Base-by-base conservation (phyloP, 2,329 filamentous ascomycete species). In the Fusarium piperis region DNA sequence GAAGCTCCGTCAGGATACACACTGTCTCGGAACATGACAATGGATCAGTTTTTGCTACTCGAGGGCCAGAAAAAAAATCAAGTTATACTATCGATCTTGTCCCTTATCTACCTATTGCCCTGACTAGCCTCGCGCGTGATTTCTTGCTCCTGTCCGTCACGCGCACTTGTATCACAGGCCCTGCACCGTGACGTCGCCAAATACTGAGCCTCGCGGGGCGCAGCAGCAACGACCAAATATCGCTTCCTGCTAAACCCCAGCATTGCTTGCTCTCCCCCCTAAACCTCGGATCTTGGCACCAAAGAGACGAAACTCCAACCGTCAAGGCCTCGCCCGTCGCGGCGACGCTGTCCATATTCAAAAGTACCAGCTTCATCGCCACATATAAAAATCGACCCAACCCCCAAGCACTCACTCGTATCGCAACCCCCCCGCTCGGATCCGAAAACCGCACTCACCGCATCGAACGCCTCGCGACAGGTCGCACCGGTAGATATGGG, bases 401-500 rank as follows among this genome's bases (percentile, higher is more conserved):
- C 26, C 15, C 36, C 23, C 16, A 53, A 18, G 39, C 23, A n/a
- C 46, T 52, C 28, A 16, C 46, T 52, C 28, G 26, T 32, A 15
- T 52, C 51, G 32, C 51, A 38, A 9, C 39, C 41, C 30, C 23
- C 20, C 20, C 32, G 38, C 51, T 23, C 44, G 15, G 35, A 44
- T 32, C 20, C 41, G 18, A 57, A 30, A 32, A 52, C 6, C 32
- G 18, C 32, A 35, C 15, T 35, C 62, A 51, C 30, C 36, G 39
- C 28, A 53, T 38, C 33, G 26, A 33, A 33, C 44, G n/a, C 11
- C 15, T 33, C 56, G 57, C 26, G n/a, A 51, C n/a, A 39, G 10
- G 12, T n/a, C n/a, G 26, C 20, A 28, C 23, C 44, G 5, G 41
- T 46, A 46, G 62, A 65, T 72, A 97, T 98, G 95, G 95, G 95